Evolutionary conservation across 2,329 filamentous ascomycete species (phyloP).

Genomic region (Penicillium sp.): DNA sequence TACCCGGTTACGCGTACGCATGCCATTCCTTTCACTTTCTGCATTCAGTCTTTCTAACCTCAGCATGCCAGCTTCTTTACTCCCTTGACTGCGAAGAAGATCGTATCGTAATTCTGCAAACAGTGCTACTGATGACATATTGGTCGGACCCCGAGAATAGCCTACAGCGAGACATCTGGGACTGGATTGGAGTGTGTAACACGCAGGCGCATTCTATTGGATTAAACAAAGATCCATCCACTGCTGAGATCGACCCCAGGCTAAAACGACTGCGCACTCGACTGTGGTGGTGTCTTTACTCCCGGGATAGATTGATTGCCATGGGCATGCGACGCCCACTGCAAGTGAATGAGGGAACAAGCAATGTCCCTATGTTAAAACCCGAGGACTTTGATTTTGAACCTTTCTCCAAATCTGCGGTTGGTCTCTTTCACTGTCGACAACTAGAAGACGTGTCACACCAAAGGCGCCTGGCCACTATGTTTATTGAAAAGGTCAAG

Average conservation of each 20-base stretch:
- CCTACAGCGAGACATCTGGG: slow-evolving; percentile 83
- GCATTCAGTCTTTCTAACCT: slow-evolving; percentile 3
- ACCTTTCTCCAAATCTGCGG: slow-evolving; percentile 63
- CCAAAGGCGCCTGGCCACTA: slow-evolving; percentile 72
- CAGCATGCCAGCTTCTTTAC: slow-evolving; percentile 66
- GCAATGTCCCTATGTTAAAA: slow-evolving; percentile 83
- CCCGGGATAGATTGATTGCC: slow-evolving; percentile 84
- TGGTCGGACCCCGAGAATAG: slow-evolving; percentile 93
- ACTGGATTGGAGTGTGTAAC: slow-evolving; percentile 91
- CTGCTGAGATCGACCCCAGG: slow-evolving; percentile 62
- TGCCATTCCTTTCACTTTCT: too few relatives aligned
- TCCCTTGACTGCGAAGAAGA: slow-evolving; percentile 90
- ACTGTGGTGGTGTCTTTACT: slow-evolving; percentile 94
- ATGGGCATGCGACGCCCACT: slow-evolving; percentile 86
- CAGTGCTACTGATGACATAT: slow-evolving; percentile 83
- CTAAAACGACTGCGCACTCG: slow-evolving; percentile 78
- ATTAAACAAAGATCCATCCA: slow-evolving; percentile 68
- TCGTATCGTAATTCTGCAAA: slow-evolving; percentile 78
- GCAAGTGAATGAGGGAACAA: slow-evolving; percentile 85
- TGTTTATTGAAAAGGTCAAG: slow-evolving; percentile 87
- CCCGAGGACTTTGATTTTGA: slow-evolving; percentile 77
- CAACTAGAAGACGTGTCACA: slow-evolving; percentile 66
- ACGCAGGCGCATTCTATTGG: slow-evolving; percentile 85
- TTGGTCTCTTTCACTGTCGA: slow-evolving; percentile 66
- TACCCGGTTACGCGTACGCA: slow-evolving; percentile 70